These are phyloP conservation scores for Pseudognaphalium luteoalbum DNA, from an alignment of 129 eudicot species.

Conservation along the genomic window DNA sequence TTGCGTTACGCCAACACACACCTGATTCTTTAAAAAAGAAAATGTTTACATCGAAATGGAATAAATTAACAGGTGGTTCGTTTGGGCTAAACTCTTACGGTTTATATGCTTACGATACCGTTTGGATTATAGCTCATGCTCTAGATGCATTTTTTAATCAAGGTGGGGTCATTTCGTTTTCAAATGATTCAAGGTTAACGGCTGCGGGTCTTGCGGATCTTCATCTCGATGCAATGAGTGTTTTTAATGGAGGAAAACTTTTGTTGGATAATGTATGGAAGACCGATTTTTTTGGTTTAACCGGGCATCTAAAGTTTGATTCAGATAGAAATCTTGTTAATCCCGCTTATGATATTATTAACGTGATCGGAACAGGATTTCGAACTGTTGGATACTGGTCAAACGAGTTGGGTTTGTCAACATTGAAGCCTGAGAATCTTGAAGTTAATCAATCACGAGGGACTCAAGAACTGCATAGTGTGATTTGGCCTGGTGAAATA, in stretches of 20 bases:
- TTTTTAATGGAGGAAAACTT: slow-evolving; percentile 70
- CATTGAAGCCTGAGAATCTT: slow-evolving; percentile 63
- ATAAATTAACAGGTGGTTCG: slow-evolving; percentile 47
- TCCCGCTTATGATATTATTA: slow-evolving; percentile 78
- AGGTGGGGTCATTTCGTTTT: slow-evolving; percentile 73
- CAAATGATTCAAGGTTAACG: slow-evolving; percentile 59
- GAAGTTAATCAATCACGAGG: slow-evolving; percentile 51
- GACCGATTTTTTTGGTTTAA: slow-evolving; percentile 66
- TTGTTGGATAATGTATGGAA: slow-evolving; percentile 58
- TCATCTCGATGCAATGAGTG: slow-evolving; percentile 71
- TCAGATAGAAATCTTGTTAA: slow-evolving; percentile 57
- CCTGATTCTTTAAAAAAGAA: slow-evolving; percentile 56
- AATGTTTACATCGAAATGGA: slow-evolving; percentile 53
- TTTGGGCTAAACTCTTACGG: slow-evolving; percentile 74
- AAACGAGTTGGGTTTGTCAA: slow-evolving; percentile 67
- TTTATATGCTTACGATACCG: slow-evolving; percentile 79
- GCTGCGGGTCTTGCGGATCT: slow-evolving; percentile 47
- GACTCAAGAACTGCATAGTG: slow-evolving; percentile 53
- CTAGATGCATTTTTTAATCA: slow-evolving; percentile 63
- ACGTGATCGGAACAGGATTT: slow-evolving; percentile 79
- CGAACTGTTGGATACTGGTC: slow-evolving; percentile 85
- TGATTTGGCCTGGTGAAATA: slow-evolving; percentile 85
- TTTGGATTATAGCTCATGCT: slow-evolving; percentile 86
- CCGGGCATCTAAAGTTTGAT: slow-evolving; percentile 68
- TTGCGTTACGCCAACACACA: slow-evolving; percentile 74